Evolutionary conservation across 1,139 yeast genomes (phyloP).

Genomic region (Candida dubliniensis): DNA sequence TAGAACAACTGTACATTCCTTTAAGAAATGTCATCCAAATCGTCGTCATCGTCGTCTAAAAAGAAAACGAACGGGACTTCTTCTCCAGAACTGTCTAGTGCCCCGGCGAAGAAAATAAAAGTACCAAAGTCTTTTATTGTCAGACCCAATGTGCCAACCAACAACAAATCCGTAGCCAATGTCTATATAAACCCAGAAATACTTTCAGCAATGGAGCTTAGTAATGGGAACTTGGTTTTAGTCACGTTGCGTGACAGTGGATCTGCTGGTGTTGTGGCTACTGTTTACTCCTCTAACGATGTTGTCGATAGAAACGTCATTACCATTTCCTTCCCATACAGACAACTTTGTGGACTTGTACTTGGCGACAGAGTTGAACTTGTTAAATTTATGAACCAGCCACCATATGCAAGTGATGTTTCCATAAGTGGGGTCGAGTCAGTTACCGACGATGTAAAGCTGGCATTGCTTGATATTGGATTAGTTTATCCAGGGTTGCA

Average conservation of each 20-base stretch:
- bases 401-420: slow-evolving; percentile 44
- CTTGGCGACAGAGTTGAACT: slow-evolving; percentile 73
- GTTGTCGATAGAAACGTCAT: slow-evolving; percentile 52
- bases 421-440: slow-evolving; percentile 13
- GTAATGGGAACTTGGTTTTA: slow-evolving; percentile 54
- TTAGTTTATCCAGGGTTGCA: slow-evolving; percentile 56
- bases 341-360: slow-evolving; percentile 57
- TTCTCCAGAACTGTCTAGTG: slow-evolving; percentile 17
- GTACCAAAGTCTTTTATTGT: slow-evolving; percentile 53
- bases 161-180: slow-evolving; percentile 36
- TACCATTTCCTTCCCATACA: slow-evolving; percentile 46
- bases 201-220: slow-evolving; percentile 52
- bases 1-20: too few species aligned
- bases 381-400: slow-evolving; percentile 46
- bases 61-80: slow-evolving; percentile 23
- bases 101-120: slow-evolving; percentile 43
- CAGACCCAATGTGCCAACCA: slow-evolving; percentile 48
- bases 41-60: slow-evolving; percentile 22
- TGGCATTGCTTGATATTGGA: slow-evolving; percentile 48
- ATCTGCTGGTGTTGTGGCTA: slow-evolving; percentile 48
- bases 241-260: slow-evolving; percentile 48
- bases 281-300: slow-evolving; percentile 39
- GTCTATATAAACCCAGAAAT: slow-evolving; percentile 53
- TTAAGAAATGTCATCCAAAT: slow-evolving; percentile 30
- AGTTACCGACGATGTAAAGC: slow-evolving; percentile 8